Base-by-base conservation (phyloP, 192 early-diverging fungal species). In the Backusella macrospora region DNA sequence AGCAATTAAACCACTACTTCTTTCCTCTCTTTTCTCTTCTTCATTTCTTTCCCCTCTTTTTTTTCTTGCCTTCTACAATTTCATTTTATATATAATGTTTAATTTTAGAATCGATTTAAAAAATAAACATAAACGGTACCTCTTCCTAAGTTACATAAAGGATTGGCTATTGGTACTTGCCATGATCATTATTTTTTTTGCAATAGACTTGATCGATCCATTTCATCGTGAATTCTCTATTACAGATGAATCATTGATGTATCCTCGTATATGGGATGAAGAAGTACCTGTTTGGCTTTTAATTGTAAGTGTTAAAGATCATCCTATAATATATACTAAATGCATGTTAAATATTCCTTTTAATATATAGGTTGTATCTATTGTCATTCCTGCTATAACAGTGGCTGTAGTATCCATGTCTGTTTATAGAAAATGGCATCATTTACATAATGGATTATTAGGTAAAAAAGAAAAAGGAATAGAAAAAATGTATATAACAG, bases 151-250 rank as follows among this genome's bases (percentile, higher is more conserved):
- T 42, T 82, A 82, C 66, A 26, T 72, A 15, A 75, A 73, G 26
- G 80, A 82, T 48, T 82, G 80, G 80, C 16, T 86, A 5, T 70
- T 92, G 8, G 81, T 92, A 7, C 65, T 90, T 13, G 65, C 83
- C 23, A 86, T 92, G 82, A 81, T 88, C 0, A 75, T 77, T 1
- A 72, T 82, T 29, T 93, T 90, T 78, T 86, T 86, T 48, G 73
- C 78, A 34, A 65, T 94, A 3, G 87, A 89, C 47, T 74, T 70
- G 2, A 72, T 90, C 5, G 76, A 85, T 7, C 92, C 92, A 1
- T 93, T 88, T 78, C 88, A 92, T 62, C 86, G 91, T 73, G 79
- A 89, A 44, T 95, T 95, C 70, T 90, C 89, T 39, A 76, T 95
- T 8, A 77, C 86, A 3, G 85, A 95, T 80, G 87, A 87, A 45